phyloP scores from a whole-genome alignment of 345 rosid genomes.

The Rubroshorea leprosula region DNA sequence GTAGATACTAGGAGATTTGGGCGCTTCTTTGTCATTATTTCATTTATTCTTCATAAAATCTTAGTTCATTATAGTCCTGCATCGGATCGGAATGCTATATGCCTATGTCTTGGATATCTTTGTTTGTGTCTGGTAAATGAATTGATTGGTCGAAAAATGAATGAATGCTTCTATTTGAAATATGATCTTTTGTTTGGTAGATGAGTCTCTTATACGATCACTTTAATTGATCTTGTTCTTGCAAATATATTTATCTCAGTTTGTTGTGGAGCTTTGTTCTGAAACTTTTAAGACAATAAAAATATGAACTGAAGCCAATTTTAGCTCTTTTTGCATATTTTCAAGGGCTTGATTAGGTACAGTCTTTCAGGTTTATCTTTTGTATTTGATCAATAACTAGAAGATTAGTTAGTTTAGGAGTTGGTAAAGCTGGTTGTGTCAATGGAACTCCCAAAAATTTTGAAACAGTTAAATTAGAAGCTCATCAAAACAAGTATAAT shows the following conservation, averaged over 20 bases:
- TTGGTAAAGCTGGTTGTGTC: neutral
- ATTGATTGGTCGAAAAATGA: neutral
- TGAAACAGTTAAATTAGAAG: neutral
- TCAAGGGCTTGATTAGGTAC: too few relatives aligned
- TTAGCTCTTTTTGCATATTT: too few relatives aligned
- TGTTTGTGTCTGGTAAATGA: neutral
- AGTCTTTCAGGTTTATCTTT: too few relatives aligned
- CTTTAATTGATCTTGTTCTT: neutral
- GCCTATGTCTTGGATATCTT: too few relatives aligned
- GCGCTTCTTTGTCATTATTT: neutral
- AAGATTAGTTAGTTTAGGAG: neutral
- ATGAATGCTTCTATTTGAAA: neutral
- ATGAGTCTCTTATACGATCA: neutral
- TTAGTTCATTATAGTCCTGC: neutral
- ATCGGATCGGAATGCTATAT: neutral
- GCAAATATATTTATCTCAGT: neutral
- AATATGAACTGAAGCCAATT: too few relatives aligned
- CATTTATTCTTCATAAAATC: neutral
- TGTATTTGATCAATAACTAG: too few relatives aligned
- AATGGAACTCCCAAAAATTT: neutral
- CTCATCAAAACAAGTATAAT: too few relatives aligned
- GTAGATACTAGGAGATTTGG: neutral
- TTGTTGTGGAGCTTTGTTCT: neutral
- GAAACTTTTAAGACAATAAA: too few relatives aligned
- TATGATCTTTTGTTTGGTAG: neutral